These are phyloP conservation scores for Epichloe brachyelytri DNA, from an alignment of 2,329 filamentous ascomycete genomes.

Conservation along the genomic window DNA sequence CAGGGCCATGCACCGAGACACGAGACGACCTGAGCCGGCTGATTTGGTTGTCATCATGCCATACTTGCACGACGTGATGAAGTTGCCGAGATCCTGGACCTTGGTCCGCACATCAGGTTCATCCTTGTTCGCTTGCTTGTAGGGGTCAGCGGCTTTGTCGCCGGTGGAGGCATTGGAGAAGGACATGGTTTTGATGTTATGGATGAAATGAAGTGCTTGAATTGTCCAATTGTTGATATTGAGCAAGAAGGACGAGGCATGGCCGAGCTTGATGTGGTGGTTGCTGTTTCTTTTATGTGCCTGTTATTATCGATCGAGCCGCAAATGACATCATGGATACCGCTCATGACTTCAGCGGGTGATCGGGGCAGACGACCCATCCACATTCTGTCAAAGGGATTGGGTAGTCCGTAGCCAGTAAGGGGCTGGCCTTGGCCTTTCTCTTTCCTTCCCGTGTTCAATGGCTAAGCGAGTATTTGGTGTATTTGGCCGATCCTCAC, in stretches of 20 bases:
- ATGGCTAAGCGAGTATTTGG: too few relatives aligned
- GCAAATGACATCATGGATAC: constrained; percentile 1
- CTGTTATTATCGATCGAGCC: background rate
- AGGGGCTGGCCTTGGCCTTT: too few relatives aligned
- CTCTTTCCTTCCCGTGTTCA: too few relatives aligned
- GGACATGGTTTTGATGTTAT: constrained; percentile 19
- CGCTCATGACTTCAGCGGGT: background rate
- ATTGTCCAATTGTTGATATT: too few relatives aligned
- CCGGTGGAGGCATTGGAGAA: constrained; percentile 45
- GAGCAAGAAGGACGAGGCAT: fast-evolving
- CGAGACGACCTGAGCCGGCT: constrained; percentile 49
- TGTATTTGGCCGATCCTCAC: too few relatives aligned
- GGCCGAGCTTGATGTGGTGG: background rate
- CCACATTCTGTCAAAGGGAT: too few relatives aligned
- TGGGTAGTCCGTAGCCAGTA: too few relatives aligned
- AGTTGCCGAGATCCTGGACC: constrained; percentile 58
- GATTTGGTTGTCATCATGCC: constrained; percentile 80
- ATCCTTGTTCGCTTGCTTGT: constrained; percentile 62
- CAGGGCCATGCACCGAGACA: constrained; percentile 77
- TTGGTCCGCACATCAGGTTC: constrained; percentile 56
- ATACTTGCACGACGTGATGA: constrained; percentile 64
- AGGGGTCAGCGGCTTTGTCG: constrained; percentile 58
- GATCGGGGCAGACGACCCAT: too few relatives aligned
- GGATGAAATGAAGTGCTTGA: too few relatives aligned
- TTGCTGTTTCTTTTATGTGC: background rate